Conservation (phyloP, 306 rosid species). For the Ormosia emarginata region DNA sequence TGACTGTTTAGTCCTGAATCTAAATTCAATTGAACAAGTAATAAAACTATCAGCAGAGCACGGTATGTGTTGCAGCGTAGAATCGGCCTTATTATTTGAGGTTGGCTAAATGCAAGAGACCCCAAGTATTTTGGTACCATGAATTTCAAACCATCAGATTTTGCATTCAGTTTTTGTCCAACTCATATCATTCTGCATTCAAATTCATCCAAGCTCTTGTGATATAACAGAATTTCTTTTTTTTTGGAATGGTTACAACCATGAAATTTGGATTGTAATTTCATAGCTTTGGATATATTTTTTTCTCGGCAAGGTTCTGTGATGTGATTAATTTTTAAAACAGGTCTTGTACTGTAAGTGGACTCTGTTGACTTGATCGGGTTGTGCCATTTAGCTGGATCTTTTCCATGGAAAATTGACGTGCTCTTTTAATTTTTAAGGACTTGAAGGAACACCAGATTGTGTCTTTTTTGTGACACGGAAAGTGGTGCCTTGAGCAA, state of each 20-base stretch:
- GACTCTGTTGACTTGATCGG: constrained; percentile 18
- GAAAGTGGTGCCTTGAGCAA: neutral
- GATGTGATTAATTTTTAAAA: neutral
- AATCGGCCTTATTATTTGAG: neutral
- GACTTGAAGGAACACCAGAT: neutral
- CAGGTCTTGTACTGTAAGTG: neutral
- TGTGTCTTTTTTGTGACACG: neutral
- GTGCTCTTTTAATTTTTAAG: neutral
- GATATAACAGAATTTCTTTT: too few species aligned
- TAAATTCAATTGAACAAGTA: neutral
- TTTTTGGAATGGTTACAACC: too few species aligned
- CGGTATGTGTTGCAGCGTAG: neutral
- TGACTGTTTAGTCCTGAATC: neutral
- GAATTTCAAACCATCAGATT: neutral
- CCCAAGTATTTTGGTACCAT: neutral
- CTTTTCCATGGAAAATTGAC: constrained; percentile 14
- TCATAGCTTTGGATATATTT: neutral
- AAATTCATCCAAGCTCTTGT: too few species aligned
- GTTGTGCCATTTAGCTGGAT: neutral
- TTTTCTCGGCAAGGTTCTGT: neutral
- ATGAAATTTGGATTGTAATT: neutral
- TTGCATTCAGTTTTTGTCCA: neutral
- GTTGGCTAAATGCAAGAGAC: neutral
- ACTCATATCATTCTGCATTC: neutral
- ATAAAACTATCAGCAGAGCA: neutral